Conservation (phyloP, 306 rosid species). For the Citrullus colocynthis region DNA sequence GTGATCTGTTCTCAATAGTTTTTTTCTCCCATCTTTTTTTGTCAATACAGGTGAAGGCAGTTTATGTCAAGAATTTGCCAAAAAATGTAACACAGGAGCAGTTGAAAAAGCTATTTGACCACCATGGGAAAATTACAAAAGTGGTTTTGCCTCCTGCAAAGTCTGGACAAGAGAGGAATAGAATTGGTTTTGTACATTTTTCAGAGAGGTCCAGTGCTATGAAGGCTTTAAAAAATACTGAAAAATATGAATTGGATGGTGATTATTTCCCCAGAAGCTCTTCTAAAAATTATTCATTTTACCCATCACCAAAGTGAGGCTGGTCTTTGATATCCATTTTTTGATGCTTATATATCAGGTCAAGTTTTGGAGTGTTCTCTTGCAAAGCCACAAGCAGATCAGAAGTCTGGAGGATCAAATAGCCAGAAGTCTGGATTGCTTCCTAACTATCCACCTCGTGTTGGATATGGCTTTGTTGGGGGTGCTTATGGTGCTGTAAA, state of each 20-base stretch:
- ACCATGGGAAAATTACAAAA: constrained; percentile 87
- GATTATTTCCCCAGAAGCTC: background rate
- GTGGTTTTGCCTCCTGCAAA: constrained; percentile 91
- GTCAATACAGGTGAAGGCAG: constrained; percentile 70
- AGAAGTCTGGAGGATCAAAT: constrained; percentile 57
- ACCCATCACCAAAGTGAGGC: constrained; percentile 3
- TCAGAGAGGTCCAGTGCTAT: constrained; percentile 81
- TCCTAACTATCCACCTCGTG: constrained; percentile 67
- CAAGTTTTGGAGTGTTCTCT: constrained; percentile 85
- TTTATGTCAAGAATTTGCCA: constrained; percentile 83
- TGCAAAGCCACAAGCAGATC: constrained; percentile 94
- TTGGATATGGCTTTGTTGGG: constrained; percentile 67
- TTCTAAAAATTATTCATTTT: background rate
- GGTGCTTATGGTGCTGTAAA: constrained; percentile 66
- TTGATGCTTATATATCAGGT: constrained; percentile 31
- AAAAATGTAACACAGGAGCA: constrained; percentile 86
- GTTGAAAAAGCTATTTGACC: constrained; percentile 78
- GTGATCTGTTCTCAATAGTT: background rate
- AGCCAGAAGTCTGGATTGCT: constrained; percentile 60
- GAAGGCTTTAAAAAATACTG: constrained; percentile 88
- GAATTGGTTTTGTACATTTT: constrained; percentile 96
- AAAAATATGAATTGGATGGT: constrained; percentile 86
- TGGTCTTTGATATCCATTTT: constrained; percentile 8
- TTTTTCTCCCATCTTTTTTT: background rate
- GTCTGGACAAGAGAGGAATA: constrained; percentile 73